Evolutionary conservation across 768 basidiomycete species (phyloP), one percentile per base, ranked within the genome.

Genomic region (Mycena vitilis): DNA sequence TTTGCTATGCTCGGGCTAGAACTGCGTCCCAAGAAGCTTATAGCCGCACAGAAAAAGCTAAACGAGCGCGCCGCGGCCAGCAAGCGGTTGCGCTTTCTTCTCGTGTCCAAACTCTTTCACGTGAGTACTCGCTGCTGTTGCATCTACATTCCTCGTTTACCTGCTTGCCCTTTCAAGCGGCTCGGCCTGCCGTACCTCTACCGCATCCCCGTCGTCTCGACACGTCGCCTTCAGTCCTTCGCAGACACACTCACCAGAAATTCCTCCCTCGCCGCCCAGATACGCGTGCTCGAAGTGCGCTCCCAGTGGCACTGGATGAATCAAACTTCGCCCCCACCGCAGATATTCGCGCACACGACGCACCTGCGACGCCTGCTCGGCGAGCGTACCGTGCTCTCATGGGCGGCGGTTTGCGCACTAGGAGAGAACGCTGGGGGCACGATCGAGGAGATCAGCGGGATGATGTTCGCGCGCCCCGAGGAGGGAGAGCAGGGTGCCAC

Each of bases 51-150:
- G 20, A 47, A 23, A 18, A 53, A 53, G 18, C 15, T 13, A 18
- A 45, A 45, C 18, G 56, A 58, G 25, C 57, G 42, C 9, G 15
- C 30, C 10, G 44, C 30, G 7, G 20, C 25, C 16, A 34, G 44
- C 9, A 20, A 45, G 25, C 57, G 44, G 16, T 25, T 58, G 6
- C 44, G 30, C 57, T 58, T 58, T 30, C 57, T 58, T 18, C 44
- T 47, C 18, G 57, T 58, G 25, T 58, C 57, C 42, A 58, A 58
- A 25, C 44, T 58, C 4, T 58, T 58, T 30, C 30, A 34, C 13
- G 57, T 47, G 40, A 20, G 57, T 47, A n/a, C 10, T 9, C 12
- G 13, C 13, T 7, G 11, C 55, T 12, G 30, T 7, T 44, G 15
- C 44, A 7, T 6, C 22, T 5, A 15, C 40, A 7, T 8, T 5